Conservation (phyloP, 352 stramenopile genomes). For the Globisporangium irregulare region DNA sequence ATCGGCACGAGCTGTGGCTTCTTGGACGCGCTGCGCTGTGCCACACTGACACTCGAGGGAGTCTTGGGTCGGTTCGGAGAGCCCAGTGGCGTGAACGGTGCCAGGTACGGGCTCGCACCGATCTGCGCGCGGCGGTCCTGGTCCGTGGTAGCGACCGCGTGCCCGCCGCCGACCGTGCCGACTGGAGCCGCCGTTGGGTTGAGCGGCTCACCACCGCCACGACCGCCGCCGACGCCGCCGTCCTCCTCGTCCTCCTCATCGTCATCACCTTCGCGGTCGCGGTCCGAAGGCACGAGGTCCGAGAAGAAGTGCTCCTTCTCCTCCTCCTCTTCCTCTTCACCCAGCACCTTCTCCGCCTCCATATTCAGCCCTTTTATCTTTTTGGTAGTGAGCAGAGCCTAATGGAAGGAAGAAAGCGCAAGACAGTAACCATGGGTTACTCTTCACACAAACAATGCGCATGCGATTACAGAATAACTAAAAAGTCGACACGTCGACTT, state of each 20-base stretch:
- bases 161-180: slow-evolving; percentile 1
- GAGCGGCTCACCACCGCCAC: neutral
- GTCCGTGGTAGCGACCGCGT: slow-evolving; percentile 20
- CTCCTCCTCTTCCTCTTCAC: slow-evolving; percentile 27
- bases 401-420: neutral
- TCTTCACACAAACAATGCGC: too few species aligned
- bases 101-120: slow-evolving; percentile 56
- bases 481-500: too few species aligned
- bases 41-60: slow-evolving; percentile 32
- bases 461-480: too few species aligned
- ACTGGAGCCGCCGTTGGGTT: slow-evolving; percentile 5
- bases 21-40: slow-evolving; percentile 20
- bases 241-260: slow-evolving; percentile 21
- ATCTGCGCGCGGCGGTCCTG: slow-evolving; percentile 63
- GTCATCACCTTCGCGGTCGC: slow-evolving; percentile 13
- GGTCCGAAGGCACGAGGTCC: slow-evolving; percentile 18
- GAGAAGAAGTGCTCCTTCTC: slow-evolving; percentile 36
- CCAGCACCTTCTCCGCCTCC: slow-evolving; percentile 29
- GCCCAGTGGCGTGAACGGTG: slow-evolving; percentile 67
- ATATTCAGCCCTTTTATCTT: slow-evolving; percentile 2
- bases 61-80: slow-evolving; percentile 56
- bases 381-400: neutral
- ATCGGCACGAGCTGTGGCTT: slow-evolving; percentile 64
- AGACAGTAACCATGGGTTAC: too few species aligned
- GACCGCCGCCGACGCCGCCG: slow-evolving; percentile 9